These are phyloP conservation scores for Aspergillus mulundensis DNA, from an alignment of 495 filamentous ascomycete genomes.

Conservation along the genomic window DNA sequence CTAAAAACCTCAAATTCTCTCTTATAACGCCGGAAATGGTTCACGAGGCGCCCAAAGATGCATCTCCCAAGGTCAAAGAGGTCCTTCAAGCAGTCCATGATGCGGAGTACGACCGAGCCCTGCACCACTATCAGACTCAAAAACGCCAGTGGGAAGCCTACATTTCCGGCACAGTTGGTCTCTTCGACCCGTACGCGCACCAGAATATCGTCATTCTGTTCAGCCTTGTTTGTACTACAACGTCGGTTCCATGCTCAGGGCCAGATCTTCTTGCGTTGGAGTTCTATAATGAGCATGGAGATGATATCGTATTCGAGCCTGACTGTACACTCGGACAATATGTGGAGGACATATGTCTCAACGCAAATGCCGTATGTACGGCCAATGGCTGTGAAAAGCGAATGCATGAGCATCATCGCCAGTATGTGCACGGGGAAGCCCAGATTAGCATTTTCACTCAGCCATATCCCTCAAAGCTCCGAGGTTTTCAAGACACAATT, in stretches of 20 bases:
- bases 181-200: slow-evolving; percentile 91
- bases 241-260: slow-evolving; percentile 86
- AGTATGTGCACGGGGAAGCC: slow-evolving; percentile 95
- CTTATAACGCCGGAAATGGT: slow-evolving; percentile 95
- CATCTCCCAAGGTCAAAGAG: slow-evolving; percentile 82
- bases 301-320: slow-evolving; percentile 61
- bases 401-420: slow-evolving; percentile 91
- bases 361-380: slow-evolving; percentile 68
- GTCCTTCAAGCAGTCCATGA: slow-evolving; percentile 91
- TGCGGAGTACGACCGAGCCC: slow-evolving; percentile 90
- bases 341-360: slow-evolving; percentile 83
- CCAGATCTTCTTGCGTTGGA: slow-evolving; percentile 80
- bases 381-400: slow-evolving; percentile 81
- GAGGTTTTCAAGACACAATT: slow-evolving; percentile 71
- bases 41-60: slow-evolving; percentile 68
- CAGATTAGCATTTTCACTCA: slow-evolving; percentile 87
- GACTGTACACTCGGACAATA: slow-evolving; percentile 95
- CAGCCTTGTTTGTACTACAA: slow-evolving; percentile 84
- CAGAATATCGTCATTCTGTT: slow-evolving; percentile 95
- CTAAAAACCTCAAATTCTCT: slow-evolving; percentile 66
- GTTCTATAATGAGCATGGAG: slow-evolving; percentile 87
- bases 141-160: slow-evolving; percentile 94
- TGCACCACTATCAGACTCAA: slow-evolving; percentile 92
- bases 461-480: slow-evolving; percentile 64
- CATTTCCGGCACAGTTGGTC: slow-evolving; percentile 64